phyloP scores from a whole-genome alignment of 306 rosid species.

The Prunus mira region DNA sequence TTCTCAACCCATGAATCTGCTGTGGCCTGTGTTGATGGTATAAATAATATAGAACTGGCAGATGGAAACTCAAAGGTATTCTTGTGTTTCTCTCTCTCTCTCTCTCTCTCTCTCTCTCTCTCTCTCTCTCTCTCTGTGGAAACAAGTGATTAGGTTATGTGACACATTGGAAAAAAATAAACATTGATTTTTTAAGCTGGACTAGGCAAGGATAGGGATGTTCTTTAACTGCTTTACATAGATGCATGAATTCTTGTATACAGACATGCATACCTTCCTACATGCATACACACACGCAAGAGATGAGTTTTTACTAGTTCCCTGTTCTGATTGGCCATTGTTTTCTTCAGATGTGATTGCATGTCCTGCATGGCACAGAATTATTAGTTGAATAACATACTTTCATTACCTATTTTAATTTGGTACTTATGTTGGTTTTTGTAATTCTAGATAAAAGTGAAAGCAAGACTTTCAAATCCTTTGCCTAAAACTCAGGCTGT shows the following conservation, averaged over 20 bases:
- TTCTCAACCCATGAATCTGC: conserved; percentile 81
- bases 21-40: conserved; percentile 56
- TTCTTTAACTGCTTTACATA: neutral
- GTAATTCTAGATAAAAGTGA: conserved; percentile 54
- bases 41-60: conserved; percentile 51
- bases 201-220: neutral
- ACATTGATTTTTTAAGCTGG: neutral
- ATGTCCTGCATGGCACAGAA: neutral
- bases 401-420: conserved; percentile 5
- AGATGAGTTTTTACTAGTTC: neutral
- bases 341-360: conserved; percentile 2
- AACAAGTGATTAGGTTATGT: neutral
- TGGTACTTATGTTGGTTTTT: conserved; percentile 10
- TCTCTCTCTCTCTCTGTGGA: neutral
- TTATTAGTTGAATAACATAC: conserved; percentile 8
- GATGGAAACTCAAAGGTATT: conserved; percentile 66
- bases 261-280: neutral
- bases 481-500: conserved; percentile 80
- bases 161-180: neutral
- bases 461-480: conserved; percentile 91
- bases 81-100: neutral
- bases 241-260: neutral
- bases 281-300: neutral
- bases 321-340: neutral
- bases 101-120: neutral